Percentiles rank a stretch among this genome's conserved stretches.
Evolutionary conservation across 345 rosid species (phyloP).

Genomic region (Eutrema heterophyllum): DNA sequence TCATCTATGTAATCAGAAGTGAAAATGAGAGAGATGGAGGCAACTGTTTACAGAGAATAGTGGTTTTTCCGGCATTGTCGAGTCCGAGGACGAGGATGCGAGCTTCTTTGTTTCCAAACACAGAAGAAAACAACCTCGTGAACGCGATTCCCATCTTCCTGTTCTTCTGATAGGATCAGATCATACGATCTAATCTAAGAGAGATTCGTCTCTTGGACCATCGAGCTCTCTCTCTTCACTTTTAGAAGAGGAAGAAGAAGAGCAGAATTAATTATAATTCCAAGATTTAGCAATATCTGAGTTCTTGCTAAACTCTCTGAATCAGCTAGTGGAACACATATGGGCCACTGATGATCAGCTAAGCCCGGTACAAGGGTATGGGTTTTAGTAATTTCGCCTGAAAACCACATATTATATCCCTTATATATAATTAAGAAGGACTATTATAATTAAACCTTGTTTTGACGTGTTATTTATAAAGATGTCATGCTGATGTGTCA

Average conservation of each 20-base stretch:
- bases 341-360: background rate
- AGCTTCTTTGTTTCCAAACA: conserved; percentile 50
- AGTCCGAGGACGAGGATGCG: conserved; percentile 62
- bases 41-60: conserved; percentile 45
- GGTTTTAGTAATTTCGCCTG: background rate
- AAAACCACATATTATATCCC: no score
- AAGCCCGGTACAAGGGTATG: background rate
- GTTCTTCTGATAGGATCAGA: background rate
- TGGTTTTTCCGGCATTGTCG: conserved; percentile 72
- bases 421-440: no score
- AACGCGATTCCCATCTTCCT: conserved; percentile 42
- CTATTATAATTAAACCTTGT: no score
- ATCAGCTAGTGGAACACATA: background rate
- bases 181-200: conserved; percentile 10
- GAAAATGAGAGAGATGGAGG: background rate
- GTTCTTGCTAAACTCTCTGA: background rate
- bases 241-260: background rate
- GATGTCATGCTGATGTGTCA: no score
- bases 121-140: conserved; percentile 44
- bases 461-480: no score
- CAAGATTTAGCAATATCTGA: background rate
- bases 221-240: conserved; percentile 17
- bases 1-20: background rate
- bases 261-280: background rate
- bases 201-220: conserved; percentile 15